A percentile compares a stretch with the other conserved stretches of the same genome.
phyloP scores from a whole-genome alignment of 2,329 filamentous ascomycete species.

The Paraphaeosphaeria minitans region DNA sequence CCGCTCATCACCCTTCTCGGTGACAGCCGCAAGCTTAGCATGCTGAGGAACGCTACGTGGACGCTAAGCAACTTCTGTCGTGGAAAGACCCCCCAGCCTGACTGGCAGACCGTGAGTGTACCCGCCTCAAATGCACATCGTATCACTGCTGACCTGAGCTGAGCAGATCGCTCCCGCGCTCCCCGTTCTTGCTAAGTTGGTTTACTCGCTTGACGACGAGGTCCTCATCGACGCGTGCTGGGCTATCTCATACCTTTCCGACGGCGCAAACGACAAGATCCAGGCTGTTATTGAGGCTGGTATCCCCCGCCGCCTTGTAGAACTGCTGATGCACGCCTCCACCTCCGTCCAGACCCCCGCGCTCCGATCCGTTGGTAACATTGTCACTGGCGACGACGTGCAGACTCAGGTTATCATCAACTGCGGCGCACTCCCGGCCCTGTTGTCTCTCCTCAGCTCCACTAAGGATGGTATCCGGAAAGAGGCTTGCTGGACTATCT shows the following conservation, averaged over 20 bases:
- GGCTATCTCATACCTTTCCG: constrained; percentile 98
- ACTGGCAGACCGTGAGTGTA: constrained; percentile 86
- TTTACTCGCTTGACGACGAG: constrained; percentile 98
- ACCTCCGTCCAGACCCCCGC: constrained; percentile 98
- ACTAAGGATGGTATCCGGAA: constrained; percentile 99
- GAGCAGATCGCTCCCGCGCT: constrained; percentile 88
- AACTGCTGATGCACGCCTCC: constrained; percentile 96
- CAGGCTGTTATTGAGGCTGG: constrained; percentile 98
- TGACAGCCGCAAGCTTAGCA: constrained; percentile 98
- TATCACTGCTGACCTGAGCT: constrained; percentile 24
- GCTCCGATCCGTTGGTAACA: constrained; percentile 96
- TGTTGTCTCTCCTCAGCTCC: constrained; percentile 92
- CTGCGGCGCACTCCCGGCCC: constrained; percentile 87
- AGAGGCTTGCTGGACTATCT: constrained; percentile 99
- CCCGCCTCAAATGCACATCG: not conserved
- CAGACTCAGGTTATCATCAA: constrained; percentile 99
- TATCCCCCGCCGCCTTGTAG: constrained; percentile 93
- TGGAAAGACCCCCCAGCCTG: constrained; percentile 97
- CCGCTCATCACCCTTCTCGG: constrained; percentile 88
- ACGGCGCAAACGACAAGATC: constrained; percentile 98
- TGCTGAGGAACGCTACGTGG: constrained; percentile 98
- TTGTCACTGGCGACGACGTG: constrained; percentile 97
- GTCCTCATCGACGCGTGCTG: constrained; percentile 99
- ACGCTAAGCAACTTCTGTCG: constrained; percentile 99
- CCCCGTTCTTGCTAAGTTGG: constrained; percentile 92